Conservation (phyloP, 805 yeast genomes). For the Wickerhamomyces silvicola region DNA sequence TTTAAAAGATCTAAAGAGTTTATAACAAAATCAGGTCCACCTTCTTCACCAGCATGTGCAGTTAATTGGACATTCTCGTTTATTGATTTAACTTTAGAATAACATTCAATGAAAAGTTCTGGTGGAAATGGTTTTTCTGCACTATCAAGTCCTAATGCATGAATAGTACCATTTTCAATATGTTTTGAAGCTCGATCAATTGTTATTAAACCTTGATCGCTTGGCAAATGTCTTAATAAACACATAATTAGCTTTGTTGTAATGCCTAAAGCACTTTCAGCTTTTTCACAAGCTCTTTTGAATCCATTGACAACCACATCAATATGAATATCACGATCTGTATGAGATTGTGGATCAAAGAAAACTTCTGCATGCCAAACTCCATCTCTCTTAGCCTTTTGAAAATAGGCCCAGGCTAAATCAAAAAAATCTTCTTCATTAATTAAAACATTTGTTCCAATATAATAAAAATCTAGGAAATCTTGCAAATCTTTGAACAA, state of each 20-base stretch:
- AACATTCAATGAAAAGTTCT: constrained; percentile 58
- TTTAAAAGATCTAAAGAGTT: constrained; percentile 52
- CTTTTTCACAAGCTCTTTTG: constrained; percentile 58
- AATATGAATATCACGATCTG: constrained; percentile 55
- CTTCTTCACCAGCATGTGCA: constrained; percentile 91
- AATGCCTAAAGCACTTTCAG: constrained; percentile 52
- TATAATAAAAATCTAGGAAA: constrained; percentile 70
- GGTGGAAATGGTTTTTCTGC: constrained; percentile 79
- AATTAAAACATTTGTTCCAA: constrained; percentile 72
- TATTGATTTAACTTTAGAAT: constrained; percentile 37
- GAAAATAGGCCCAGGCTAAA: constrained; percentile 69
- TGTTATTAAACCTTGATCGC: constrained; percentile 49
- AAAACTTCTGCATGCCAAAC: constrained; percentile 68
- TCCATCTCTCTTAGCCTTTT: constrained; percentile 51
- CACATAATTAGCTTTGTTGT: constrained; percentile 76
- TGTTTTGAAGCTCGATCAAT: constrained; percentile 46
- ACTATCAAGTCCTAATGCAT: constrained; percentile 79
- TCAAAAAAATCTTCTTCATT: constrained; percentile 69
- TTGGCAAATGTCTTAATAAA: constrained; percentile 68
- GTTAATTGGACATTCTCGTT: constrained; percentile 57
- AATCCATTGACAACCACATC: constrained; percentile 62
- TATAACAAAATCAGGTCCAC: constrained; percentile 61
- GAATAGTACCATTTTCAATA: constrained; percentile 51
- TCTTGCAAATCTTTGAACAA: constrained; percentile 67
- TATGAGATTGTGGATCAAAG: constrained; percentile 82